Conservation (phyloP, 768 basidiomycete genomes). For the Podaxis carcinomalis region DNA sequence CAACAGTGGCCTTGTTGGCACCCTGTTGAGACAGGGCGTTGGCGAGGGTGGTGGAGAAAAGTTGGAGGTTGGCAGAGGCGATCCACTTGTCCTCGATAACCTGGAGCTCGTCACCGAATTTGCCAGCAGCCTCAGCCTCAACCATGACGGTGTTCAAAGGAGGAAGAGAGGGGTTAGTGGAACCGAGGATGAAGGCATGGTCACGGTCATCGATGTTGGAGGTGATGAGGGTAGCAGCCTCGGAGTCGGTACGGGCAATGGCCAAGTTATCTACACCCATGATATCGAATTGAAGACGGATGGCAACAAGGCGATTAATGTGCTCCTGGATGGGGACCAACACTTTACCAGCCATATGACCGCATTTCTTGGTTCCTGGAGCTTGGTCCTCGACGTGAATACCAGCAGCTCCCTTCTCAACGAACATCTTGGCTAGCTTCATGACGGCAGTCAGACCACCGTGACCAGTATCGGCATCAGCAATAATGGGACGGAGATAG, state of each 20-base stretch:
- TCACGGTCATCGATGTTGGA: constrained; percentile 97
- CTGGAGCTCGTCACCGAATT: constrained; percentile 77
- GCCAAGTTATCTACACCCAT: constrained; percentile 97
- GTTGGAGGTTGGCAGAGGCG: constrained; percentile 66
- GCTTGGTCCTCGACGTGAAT: constrained; percentile 99
- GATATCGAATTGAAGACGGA: constrained; percentile 95
- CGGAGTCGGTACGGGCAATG: constrained; percentile 93
- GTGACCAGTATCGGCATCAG: constrained; percentile 98
- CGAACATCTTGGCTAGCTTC: constrained; percentile 98
- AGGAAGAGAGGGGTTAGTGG: constrained; percentile 67
- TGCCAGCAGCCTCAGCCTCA: constrained; percentile 78
- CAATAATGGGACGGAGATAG: constrained; percentile 91
- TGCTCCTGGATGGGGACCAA: constrained; percentile 97
- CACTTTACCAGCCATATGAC: constrained; percentile 94
- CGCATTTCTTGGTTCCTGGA: constrained; percentile 94
- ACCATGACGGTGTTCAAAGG: constrained; percentile 80
- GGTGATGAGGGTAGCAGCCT: constrained; percentile 95
- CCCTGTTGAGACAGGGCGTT: constrained; percentile 63
- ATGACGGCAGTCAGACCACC: constrained; percentile 97
- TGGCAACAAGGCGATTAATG: constrained; percentile 95
- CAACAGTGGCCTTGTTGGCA: constrained; percentile 40
- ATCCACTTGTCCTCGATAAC: constrained; percentile 89
- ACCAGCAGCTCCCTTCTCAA: constrained; percentile 96
- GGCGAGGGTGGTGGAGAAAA: constrained; percentile 73
- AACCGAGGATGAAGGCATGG: constrained; percentile 94